These are phyloP conservation scores for Blumeriella jaapii DNA, from an alignment of 2,329 filamentous ascomycete genomes.

Conservation along the genomic window DNA sequence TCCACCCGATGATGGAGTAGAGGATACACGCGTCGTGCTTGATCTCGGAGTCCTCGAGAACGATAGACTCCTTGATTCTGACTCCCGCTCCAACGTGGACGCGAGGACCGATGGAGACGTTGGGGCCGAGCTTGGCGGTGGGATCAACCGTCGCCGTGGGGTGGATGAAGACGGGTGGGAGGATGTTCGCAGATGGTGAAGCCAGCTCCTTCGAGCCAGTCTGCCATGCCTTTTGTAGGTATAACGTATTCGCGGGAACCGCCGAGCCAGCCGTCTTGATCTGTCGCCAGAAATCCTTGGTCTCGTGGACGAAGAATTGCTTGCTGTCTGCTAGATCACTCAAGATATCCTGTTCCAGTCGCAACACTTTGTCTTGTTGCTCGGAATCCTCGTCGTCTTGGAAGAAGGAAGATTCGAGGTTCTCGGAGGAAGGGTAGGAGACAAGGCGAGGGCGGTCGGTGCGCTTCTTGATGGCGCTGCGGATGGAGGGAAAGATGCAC, in stretches of 20 bases:
- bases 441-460: constrained; percentile 81
- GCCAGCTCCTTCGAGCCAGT: constrained; percentile 70
- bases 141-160: constrained; percentile 83
- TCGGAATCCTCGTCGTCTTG: constrained; percentile 65
- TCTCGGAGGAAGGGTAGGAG: constrained; percentile 93
- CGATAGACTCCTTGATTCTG: constrained; percentile 90
- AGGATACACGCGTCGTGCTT: constrained; percentile 94
- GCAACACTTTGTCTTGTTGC: constrained; percentile 74
- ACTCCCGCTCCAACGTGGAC: constrained; percentile 74
- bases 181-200: constrained; percentile 71
- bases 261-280: constrained; percentile 98
- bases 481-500: constrained; percentile 92
- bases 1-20: constrained; percentile 96
- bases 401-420: constrained; percentile 62
- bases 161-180: constrained; percentile 91
- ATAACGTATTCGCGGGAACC: constrained; percentile 91
- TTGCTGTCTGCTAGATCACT: constrained; percentile 93
- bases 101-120: constrained; percentile 91
- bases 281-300: constrained; percentile 98
- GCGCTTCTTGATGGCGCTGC: constrained; percentile 88
- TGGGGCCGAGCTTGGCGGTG: constrained; percentile 90
- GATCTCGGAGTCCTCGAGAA: constrained; percentile 88
- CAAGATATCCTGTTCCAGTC: constrained; percentile 93
- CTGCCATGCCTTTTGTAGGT: constrained; percentile 90
- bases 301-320: constrained; percentile 97